A percentile compares a stretch with the other conserved stretches of the same genome.
Evolutionary conservation across 192 early-diverging fungal genomes (phyloP).

Genomic region (Backusella sp.): DNA sequence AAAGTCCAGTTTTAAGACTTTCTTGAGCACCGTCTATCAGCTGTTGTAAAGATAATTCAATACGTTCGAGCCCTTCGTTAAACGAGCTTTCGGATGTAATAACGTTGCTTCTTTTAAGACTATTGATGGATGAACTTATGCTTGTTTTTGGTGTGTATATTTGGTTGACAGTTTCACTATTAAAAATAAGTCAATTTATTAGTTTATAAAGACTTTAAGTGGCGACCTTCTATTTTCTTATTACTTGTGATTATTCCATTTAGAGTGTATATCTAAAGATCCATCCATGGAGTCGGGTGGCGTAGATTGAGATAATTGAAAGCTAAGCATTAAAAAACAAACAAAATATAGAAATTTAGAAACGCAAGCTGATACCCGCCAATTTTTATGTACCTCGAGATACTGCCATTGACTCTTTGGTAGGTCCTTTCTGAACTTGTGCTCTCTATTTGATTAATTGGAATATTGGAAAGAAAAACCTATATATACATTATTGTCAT

Average conservation of each 20-base stretch:
- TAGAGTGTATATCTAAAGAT: neutral
- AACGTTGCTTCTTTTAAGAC: neutral
- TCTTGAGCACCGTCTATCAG: slow-evolving; percentile 10
- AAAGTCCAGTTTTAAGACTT: slow-evolving; percentile 9
- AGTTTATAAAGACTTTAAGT: neutral
- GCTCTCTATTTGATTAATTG: neutral
- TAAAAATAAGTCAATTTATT: neutral
- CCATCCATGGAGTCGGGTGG: neutral
- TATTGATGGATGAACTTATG: neutral
- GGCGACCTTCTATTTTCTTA: too few relatives aligned
- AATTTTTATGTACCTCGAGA: neutral
- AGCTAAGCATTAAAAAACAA: neutral
- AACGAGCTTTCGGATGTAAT: neutral
- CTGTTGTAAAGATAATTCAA: neutral
- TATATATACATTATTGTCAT: neutral
- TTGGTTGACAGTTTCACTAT: neutral
- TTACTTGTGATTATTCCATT: neutral
- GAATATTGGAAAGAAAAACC: slow-evolving; percentile 1
- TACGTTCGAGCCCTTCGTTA: slow-evolving; percentile 1
- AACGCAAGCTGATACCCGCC: neutral
- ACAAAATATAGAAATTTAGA: neutral
- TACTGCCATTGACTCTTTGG: neutral
- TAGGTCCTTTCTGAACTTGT: neutral
- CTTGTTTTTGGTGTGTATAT: neutral
- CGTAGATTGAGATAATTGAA: neutral